A percentile compares a stretch with the other conserved stretches of the same genome.
phyloP scores from a whole-genome alignment of 257 asterid species.

The Oldenlandia corymbosa region DNA sequence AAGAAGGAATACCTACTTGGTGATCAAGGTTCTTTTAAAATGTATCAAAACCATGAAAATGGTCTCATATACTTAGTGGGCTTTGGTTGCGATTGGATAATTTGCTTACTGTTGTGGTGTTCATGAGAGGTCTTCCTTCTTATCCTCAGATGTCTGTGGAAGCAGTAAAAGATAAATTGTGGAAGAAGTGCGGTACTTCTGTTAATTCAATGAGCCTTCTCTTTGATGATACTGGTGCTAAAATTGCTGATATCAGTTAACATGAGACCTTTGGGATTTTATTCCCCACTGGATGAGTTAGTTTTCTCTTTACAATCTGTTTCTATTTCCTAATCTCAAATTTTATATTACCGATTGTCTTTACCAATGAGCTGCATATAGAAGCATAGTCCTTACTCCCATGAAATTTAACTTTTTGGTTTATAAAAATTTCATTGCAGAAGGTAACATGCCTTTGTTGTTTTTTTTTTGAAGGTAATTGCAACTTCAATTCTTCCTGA shows the following conservation, averaged over 20 bases:
- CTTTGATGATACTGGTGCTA: slow-evolving; percentile 63
- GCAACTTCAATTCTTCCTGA: not conserved
- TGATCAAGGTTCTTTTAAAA: no score
- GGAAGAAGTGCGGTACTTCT: slow-evolving; percentile 93
- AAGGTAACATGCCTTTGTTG: no score
- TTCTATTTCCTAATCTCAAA: not conserved
- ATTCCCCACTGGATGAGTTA: slow-evolving; percentile 83
- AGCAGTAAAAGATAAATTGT: slow-evolving; percentile 82
- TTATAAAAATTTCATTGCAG: not conserved
- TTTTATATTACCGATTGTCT: not conserved
- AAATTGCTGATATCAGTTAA: slow-evolving; percentile 52
- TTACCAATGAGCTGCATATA: no score
- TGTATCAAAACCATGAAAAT: no score
- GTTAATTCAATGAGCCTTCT: slow-evolving; percentile 80
- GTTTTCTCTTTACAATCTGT: slow-evolving; percentile 16
- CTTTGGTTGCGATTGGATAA: not conserved
- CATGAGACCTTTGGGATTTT: slow-evolving; percentile 70
- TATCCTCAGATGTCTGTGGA: slow-evolving; percentile 65
- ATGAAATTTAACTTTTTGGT: not conserved
- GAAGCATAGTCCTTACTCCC: no score
- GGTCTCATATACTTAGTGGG: not conserved
- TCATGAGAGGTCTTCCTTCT: not conserved
- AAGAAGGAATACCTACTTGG: not conserved
- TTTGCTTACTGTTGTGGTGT: slow-evolving; percentile 7
- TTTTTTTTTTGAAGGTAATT: not conserved